A percentile compares a stretch with the other conserved stretches of the same genome.
Evolutionary conservation across 2,329 filamentous ascomycete species (phyloP).

Genomic region (Aspergillus ochraceus): DNA sequence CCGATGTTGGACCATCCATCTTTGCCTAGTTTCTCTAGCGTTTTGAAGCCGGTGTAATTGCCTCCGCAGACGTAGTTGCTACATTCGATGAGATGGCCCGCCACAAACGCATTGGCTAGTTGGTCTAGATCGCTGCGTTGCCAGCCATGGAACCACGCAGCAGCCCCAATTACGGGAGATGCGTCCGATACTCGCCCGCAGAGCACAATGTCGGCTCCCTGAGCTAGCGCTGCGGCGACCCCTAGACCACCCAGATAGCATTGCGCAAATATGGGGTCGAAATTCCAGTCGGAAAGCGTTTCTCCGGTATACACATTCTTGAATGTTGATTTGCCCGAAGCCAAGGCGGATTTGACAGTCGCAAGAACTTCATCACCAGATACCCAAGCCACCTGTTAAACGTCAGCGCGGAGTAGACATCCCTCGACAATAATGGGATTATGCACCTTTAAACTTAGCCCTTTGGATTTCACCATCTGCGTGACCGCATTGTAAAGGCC

Average conservation of each 20-base stretch:
- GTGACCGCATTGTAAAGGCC: slow-evolving; percentile 41
- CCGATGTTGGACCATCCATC: slow-evolving; percentile 47
- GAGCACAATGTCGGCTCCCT: slow-evolving; percentile 47
- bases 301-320: slow-evolving; percentile 43
- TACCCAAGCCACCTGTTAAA: slow-evolving; percentile 47
- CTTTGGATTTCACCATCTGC: slow-evolving; percentile 38
- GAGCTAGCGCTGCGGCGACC: slow-evolving; percentile 39
- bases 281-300: slow-evolving; percentile 35
- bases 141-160: slow-evolving; percentile 48
- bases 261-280: slow-evolving; percentile 29
- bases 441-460: slow-evolving; percentile 41
- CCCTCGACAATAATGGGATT: neutral
- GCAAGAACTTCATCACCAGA: slow-evolving; percentile 48
- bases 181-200: slow-evolving; percentile 48
- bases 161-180: slow-evolving; percentile 44
- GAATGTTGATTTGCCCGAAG: slow-evolving; percentile 36
- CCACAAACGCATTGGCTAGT: slow-evolving; percentile 41
- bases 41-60: slow-evolving; percentile 47
- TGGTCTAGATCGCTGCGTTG: slow-evolving; percentile 34
- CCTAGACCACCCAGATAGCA: slow-evolving; percentile 42
- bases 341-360: slow-evolving; percentile 31
- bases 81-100: slow-evolving; percentile 42
- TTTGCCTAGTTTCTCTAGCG: slow-evolving; percentile 23
- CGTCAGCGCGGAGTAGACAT: slow-evolving; percentile 1
- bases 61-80: slow-evolving; percentile 46